Conservation (phyloP, 176 grass and related monocot genomes). For the Cocos nucifera region DNA sequence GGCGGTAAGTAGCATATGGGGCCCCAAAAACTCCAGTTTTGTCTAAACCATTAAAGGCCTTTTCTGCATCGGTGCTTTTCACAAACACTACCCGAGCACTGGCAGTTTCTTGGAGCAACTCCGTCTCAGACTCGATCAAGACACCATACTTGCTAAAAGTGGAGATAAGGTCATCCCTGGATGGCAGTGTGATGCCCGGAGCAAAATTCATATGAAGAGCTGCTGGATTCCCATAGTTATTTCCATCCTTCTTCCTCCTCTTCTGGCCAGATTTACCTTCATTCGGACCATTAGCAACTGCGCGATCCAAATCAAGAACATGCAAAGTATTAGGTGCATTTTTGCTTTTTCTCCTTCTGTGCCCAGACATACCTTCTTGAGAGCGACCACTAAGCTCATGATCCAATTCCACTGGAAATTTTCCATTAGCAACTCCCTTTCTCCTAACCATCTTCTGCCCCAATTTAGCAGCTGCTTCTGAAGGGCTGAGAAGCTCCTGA, state of each 20-base stretch:
- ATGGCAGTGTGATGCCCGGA: constrained; percentile 9
- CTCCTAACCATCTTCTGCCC: not conserved
- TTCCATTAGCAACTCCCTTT: not conserved
- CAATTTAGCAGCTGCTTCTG: not conserved
- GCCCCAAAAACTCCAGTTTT: constrained; percentile 17
- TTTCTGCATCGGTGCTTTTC: constrained; percentile 24
- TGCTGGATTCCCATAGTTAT: constrained; percentile 12
- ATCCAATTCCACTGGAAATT: not conserved
- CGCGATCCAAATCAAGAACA: not conserved
- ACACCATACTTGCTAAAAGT: constrained; percentile 23
- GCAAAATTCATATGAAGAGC: constrained; percentile 32
- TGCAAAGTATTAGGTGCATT: not conserved
- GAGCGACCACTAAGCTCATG: not conserved
- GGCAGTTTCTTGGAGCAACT: constrained; percentile 11
- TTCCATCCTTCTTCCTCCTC: constrained; percentile 6
- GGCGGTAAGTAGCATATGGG: constrained; percentile 4
- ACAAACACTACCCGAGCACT: constrained; percentile 30
- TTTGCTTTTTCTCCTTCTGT: constrained; percentile 1
- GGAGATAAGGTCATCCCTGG: constrained; percentile 22
- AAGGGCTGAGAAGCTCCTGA: not conserved
- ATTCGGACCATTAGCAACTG: not conserved
- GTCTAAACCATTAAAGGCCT: constrained; percentile 21
- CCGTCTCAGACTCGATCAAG: constrained; percentile 23
- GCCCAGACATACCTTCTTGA: constrained; percentile 7
- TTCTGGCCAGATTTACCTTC: constrained; percentile 6